phyloP scores from a whole-genome alignment of 768 basidiomycete species.

The Chalciporus sphaerocephalus region DNA sequence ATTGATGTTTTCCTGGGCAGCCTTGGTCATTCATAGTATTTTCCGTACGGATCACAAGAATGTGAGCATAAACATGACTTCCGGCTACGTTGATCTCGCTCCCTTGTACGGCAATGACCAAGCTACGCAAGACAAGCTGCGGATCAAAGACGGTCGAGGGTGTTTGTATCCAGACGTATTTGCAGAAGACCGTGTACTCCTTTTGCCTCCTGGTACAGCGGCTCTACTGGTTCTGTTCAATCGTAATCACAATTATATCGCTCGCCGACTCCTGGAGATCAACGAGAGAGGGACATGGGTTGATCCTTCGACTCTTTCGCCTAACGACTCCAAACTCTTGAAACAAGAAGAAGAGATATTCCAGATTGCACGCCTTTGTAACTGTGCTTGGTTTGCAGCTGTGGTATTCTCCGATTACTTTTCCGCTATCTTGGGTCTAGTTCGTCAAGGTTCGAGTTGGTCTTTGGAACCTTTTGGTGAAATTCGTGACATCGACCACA shows the following conservation, averaged over 20 bases:
- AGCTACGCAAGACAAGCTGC: conserved; percentile 51
- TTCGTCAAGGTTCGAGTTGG: conserved; percentile 73
- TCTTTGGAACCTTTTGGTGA: conserved; percentile 72
- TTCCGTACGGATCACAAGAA: conserved; percentile 77
- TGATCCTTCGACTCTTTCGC: conserved; percentile 47
- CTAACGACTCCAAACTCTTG: conserved; percentile 32
- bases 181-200: conserved; percentile 70
- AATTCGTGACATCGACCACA: conserved; percentile 58
- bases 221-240: conserved; percentile 81
- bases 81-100: conserved; percentile 80
- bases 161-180: conserved; percentile 67
- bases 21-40: conserved; percentile 80
- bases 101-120: conserved; percentile 79
- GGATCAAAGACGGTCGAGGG: conserved; percentile 59
- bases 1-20: conserved; percentile 78
- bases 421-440: conserved; percentile 72
- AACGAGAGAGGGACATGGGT: conserved; percentile 68
- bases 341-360: conserved; percentile 77
- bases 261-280: conserved; percentile 68
- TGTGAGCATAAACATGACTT: conserved; percentile 74
- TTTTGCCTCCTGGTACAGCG: conserved; percentile 75
- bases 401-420: conserved; percentile 85
- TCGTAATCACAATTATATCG: conserved; percentile 88
- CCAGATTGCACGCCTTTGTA: conserved; percentile 73
- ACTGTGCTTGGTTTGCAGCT: conserved; percentile 75